phyloP scores from a whole-genome alignment of 768 basidiomycete genomes.

The Phlegmacium glaucopus region DNA sequence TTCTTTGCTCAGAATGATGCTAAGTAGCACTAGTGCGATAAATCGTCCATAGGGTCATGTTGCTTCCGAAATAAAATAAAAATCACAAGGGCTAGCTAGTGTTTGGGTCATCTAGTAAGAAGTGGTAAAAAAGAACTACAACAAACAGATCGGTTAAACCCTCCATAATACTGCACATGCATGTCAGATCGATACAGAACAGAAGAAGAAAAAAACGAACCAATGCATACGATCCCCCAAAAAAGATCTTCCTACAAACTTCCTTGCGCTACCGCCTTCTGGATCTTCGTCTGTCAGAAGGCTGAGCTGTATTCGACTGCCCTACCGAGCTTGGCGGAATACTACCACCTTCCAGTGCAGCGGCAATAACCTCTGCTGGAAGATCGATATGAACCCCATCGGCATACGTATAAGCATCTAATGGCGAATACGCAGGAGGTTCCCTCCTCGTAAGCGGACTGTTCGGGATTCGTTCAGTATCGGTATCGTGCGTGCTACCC shows the following conservation, averaged over 20 bases:
- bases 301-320: constrained; percentile 40
- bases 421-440: constrained; percentile 86
- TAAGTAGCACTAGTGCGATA: too few relatives aligned
- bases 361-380: constrained; percentile 88
- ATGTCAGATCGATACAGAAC: constrained; percentile 1
- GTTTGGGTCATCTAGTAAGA: constrained; percentile 6
- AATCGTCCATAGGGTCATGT: constrained; percentile 1
- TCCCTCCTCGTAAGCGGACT: constrained; percentile 50
- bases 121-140: not conserved
- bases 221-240: constrained; percentile 27
- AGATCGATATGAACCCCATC: constrained; percentile 93
- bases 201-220: constrained; percentile 17
- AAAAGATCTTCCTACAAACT: constrained; percentile 13
- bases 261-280: constrained; percentile 41
- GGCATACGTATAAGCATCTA: constrained; percentile 78
- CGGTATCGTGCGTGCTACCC: constrained; percentile 4
- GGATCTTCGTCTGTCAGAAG: constrained; percentile 57
- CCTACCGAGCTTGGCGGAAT: constrained; percentile 60
- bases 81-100: constrained; percentile 9
- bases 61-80: constrained; percentile 13
- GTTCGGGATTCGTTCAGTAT: constrained; percentile 8
- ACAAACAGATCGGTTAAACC: not conserved
- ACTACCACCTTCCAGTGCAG: constrained; percentile 74
- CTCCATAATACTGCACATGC: constrained; percentile 15
- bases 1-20: too few relatives aligned